Evolutionary conservation across 495 filamentous ascomycete genomes (phyloP).

Genomic region (Astrocystis sublimbata): DNA sequence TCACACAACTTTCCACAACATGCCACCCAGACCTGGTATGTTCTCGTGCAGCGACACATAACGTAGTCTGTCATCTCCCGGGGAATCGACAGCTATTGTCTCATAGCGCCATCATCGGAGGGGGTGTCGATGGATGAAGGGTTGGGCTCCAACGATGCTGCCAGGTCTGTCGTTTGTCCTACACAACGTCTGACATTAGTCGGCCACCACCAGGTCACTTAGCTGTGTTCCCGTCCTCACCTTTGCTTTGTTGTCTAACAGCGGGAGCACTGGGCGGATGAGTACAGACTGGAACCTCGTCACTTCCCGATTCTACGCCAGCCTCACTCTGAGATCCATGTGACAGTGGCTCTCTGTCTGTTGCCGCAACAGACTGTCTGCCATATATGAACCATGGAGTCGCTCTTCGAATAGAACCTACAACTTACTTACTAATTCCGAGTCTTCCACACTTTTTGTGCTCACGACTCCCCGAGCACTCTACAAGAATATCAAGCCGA

Average conservation of each 20-base stretch:
- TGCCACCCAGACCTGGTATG: neutral
- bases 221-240: conserved; percentile 4
- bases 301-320: conserved; percentile 7
- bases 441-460: neutral
- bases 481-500: neutral
- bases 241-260: conserved; percentile 6
- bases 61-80: conserved; percentile 5
- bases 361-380: neutral
- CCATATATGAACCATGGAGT: conserved; percentile 18
- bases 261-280: neutral
- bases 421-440: neutral
- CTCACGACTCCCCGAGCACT: neutral
- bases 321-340: conserved; percentile 10
- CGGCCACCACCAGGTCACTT: neutral
- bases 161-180: conserved; percentile 14
- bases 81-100: conserved; percentile 1
- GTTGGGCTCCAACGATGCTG: conserved; percentile 22
- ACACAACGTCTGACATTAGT: conserved; percentile 13
- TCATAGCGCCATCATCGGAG: conserved; percentile 5
- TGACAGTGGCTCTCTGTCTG: neutral
- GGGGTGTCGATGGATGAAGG: conserved; percentile 5
- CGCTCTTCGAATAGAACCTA: neutral
- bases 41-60: conserved; percentile 7
- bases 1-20: conserved; percentile 5
- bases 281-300: neutral